Evolutionary conservation across 805 yeast species (phyloP).

Genomic region (Hanseniaspora mollemarum): DNA sequence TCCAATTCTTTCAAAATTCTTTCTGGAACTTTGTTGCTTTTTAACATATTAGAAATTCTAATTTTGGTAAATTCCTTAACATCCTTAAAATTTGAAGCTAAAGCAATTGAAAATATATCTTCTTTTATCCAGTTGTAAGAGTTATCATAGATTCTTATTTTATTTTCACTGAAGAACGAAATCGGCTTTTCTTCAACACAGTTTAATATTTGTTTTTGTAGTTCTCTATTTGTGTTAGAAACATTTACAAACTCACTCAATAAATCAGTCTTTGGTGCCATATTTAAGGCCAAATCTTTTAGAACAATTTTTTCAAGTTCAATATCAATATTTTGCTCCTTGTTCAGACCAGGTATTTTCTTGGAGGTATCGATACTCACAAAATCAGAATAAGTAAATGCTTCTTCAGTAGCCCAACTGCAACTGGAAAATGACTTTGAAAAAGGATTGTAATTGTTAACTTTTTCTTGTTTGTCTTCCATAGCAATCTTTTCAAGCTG

Average conservation of each 20-base stretch:
- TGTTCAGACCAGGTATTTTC: not conserved
- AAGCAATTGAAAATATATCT: not conserved
- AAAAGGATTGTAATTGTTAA: not conserved
- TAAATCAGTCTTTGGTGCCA: not conserved
- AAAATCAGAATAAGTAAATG: not conserved
- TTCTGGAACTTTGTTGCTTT: not conserved
- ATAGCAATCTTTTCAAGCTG: not conserved
- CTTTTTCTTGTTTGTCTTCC: not conserved
- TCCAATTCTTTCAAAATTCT: not conserved
- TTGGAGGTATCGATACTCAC: not conserved
- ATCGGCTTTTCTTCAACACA: not conserved
- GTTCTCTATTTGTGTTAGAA: not conserved
- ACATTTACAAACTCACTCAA: not conserved
- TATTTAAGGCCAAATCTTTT: not conserved
- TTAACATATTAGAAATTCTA: not conserved
- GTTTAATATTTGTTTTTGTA: not conserved
- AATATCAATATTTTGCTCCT: not conserved
- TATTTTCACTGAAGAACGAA: not conserved
- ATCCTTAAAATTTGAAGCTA: not conserved
- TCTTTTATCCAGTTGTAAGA: conserved; percentile 10
- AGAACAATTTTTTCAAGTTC: not conserved
- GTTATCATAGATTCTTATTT: conserved; percentile 9
- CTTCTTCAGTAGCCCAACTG: not conserved
- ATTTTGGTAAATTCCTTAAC: not conserved
- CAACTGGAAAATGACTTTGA: not conserved